A percentile compares a stretch with the other conserved stretches of the same genome.
These are phyloP conservation scores for Groenewaldozyma tartarivorans DNA, from an alignment of 805 yeast genomes.

Conservation along the genomic window DNA sequence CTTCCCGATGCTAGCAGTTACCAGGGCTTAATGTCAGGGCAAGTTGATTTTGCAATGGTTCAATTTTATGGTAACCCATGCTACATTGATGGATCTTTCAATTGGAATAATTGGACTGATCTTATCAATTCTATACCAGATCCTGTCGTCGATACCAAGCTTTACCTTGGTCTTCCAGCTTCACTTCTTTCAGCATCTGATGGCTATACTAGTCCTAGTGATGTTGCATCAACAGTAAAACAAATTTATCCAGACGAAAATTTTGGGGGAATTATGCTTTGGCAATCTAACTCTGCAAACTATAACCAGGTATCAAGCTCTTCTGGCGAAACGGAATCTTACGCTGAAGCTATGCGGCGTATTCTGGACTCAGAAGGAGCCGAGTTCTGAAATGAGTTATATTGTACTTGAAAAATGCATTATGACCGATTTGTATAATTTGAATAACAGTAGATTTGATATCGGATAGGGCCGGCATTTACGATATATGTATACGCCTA, in stretches of 20 bases:
- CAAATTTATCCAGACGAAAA: slow-evolving; percentile 19
- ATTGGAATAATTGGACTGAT: slow-evolving; percentile 41
- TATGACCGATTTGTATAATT: background rate
- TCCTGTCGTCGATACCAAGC: slow-evolving; percentile 41
- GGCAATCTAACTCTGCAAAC: slow-evolving; percentile 54
- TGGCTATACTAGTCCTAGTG: slow-evolving; percentile 35
- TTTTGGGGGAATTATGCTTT: slow-evolving; percentile 68
- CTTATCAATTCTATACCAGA: slow-evolving; percentile 37
- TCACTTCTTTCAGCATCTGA: slow-evolving; percentile 40
- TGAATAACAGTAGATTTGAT: background rate
- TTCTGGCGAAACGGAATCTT: background rate
- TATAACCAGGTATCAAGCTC: background rate
- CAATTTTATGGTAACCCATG: slow-evolving; percentile 55
- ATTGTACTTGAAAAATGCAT: background rate
- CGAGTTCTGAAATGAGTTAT: background rate
- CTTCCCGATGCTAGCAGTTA: slow-evolving; percentile 46
- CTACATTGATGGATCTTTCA: slow-evolving; percentile 30
- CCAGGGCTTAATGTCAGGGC: slow-evolving; percentile 20
- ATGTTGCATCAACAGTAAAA: slow-evolving; percentile 21
- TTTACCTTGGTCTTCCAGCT: slow-evolving; percentile 60
- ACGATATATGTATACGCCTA: background rate
- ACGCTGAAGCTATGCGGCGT: background rate
- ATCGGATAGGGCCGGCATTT: background rate
- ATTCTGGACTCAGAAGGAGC: background rate
- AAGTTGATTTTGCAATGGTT: slow-evolving; percentile 50